Base-by-base conservation (phyloP, 352 stramenopile genomes). In the Phytopythium boreale region DNA sequence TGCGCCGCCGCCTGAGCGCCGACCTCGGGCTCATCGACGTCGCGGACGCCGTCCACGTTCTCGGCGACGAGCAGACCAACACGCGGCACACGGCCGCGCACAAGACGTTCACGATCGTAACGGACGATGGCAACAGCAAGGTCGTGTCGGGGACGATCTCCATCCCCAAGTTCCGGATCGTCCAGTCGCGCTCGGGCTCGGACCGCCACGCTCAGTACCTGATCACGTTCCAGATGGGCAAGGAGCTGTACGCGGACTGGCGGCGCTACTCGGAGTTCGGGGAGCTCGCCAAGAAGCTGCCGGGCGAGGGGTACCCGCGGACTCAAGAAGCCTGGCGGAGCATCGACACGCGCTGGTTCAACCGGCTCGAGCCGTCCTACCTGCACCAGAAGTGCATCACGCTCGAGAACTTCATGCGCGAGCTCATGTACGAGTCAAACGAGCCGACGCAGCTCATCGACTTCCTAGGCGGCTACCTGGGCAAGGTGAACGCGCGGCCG, bases 131-230 rank as follows among this genome's bases (percentile, higher is more conserved):
- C 31, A 90, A 87, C 66, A 77, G 73, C 61, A 90, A 87, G 50
- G 87, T 95, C 20, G 84, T 91, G 15, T 90, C 85, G 24, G 82
- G 82, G 3, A 88, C 84, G 0, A 75, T 95, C 19, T 86, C 87
- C 39, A 95, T 95, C 58, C 87, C 85, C 47, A 95, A 95, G 69
- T 95, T 95, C 63, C 85, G 87, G 66, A 95, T 95, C 37, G 87
- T 95, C 39, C 87, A 95, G 72, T 88, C 85, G 11, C 81, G 87
- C 50, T 79, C 85, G 0, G 87, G 87, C 34, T 72, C 82, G 22
- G 87, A 95, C 59, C 85, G 87, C 58, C 87, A 95, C 51, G 87
- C 87, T 62, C 85, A 95, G 68, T 95, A 94, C 77, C 72, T 95
- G 59, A 88, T 94, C 56, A 94, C 87, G 7, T 77, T 95, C 53